Evolutionary conservation across 495 filamentous ascomycete species (phyloP), one percentile per base, ranked within the genome.

Genomic region (Penicillium antarcticum): DNA sequence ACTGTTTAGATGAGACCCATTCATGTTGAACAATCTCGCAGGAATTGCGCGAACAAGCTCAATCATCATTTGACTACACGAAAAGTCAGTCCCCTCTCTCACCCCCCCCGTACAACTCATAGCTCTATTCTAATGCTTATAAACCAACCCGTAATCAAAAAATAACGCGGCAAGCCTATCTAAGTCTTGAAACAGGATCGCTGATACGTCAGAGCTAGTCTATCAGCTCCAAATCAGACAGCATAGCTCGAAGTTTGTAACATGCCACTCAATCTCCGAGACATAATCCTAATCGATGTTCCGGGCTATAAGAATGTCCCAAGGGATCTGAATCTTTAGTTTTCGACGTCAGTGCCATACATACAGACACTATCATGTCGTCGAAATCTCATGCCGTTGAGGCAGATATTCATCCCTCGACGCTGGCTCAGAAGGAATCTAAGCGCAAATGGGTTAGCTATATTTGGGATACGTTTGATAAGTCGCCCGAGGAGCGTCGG

Each of bases 391-490:
- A 24, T 7, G 35, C 46, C 11, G 51, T 57, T 2, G 62, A 71
- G 33, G 42, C 58, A 3, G 51, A 44, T 6, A 26, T 50, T 7
- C 48, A 55, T 5, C 8, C 51, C 14, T 35, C 60, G 3, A 48
- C 39, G n/a, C 36, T 62, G 8, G 47, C 66, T 33, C 57, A 68
- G 37, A 60, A 62, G 40, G 24, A 53, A 4, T 51, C 56, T 0
- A 71, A 70, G 51, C 52, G 56, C 9, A 69, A 48, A 62, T 76
- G 72, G 72, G 61, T 71, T 18, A 72, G 68, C 53, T 77, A 72
- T 43, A 52, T 85, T 41, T 85, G 82, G 82, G 80, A 85, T 54
- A 82, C 76, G 3, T 73, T 83, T 26, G 81, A 84, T 51, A 83
- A 83, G 56, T 75, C 80, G 1, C 76, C 79, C 0, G 77, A 81